These are phyloP conservation scores for Chenopodium berlandieri DNA, from an alignment of 148 eudicot genomes.

Conservation along the genomic window DNA sequence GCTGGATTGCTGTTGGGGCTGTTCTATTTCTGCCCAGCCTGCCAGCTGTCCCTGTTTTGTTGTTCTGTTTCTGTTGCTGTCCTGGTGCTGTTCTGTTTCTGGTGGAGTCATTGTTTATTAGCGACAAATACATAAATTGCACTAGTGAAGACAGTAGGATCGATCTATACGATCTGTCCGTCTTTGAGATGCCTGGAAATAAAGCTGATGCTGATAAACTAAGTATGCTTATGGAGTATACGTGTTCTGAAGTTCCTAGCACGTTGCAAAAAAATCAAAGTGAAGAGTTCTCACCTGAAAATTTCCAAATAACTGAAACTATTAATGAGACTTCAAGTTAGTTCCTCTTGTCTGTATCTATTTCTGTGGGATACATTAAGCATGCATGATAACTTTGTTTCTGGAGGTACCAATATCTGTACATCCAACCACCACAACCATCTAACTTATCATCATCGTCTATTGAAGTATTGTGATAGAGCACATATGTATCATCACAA, in stretches of 20 bases:
- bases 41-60: too few species aligned
- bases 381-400: background rate
- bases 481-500: background rate
- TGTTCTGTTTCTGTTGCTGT: too few species aligned
- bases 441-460: background rate
- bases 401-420: background rate
- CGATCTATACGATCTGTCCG: conserved; percentile 38
- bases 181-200: conserved; percentile 38
- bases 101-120: conserved; percentile 39
- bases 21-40: too few species aligned
- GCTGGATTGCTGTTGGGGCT: too few species aligned
- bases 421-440: background rate
- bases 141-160: conserved; percentile 26
- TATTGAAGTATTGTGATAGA: too few species aligned
- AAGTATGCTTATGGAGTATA: background rate
- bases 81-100: too few species aligned
- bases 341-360: conserved; percentile 15
- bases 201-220: conserved; percentile 26
- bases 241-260: background rate
- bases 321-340: conserved; percentile 26
- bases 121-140: conserved; percentile 29
- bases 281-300: background rate
- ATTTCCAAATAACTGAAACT: background rate
- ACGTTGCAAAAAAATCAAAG: background rate
- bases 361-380: background rate